A percentile compares a stretch with the other conserved stretches of the same genome.
Conservation (phyloP, 83 land plant species). For the Diphasiastrum complanatum region DNA sequence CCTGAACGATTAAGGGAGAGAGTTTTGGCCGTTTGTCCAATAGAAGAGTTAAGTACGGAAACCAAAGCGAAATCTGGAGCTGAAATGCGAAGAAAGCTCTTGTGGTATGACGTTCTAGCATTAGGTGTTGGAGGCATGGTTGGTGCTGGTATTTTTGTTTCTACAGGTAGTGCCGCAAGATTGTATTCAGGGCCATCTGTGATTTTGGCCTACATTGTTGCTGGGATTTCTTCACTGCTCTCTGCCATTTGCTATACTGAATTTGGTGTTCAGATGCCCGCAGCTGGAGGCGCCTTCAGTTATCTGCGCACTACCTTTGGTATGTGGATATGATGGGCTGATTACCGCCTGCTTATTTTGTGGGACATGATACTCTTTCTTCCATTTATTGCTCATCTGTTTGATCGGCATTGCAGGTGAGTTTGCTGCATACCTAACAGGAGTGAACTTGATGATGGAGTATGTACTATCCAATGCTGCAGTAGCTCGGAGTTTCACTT, state of each 20-base stretch:
- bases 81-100: slow-evolving; percentile 52
- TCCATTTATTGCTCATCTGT: background rate
- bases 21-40: slow-evolving; percentile 42
- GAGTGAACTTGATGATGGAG: slow-evolving; percentile 72
- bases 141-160: slow-evolving; percentile 86
- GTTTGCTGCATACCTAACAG: slow-evolving; percentile 67
- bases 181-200: slow-evolving; percentile 65
- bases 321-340: slow-evolving; percentile 5
- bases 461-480: slow-evolving; percentile 75
- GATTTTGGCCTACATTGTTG: slow-evolving; percentile 69
- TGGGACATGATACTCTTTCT: background rate
- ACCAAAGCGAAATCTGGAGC: slow-evolving; percentile 55
- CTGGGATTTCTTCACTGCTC: slow-evolving; percentile 79
- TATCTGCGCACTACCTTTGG: slow-evolving; percentile 82
- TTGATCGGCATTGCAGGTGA: slow-evolving; percentile 42
- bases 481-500: slow-evolving; percentile 59
- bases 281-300: slow-evolving; percentile 93
- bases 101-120: slow-evolving; percentile 72
- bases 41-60: slow-evolving; percentile 45
- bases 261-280: slow-evolving; percentile 89
- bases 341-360: background rate
- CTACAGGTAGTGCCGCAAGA: slow-evolving; percentile 61
- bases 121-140: slow-evolving; percentile 85
- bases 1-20: slow-evolving; percentile 50
- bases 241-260: slow-evolving; percentile 92